Evolutionary conservation across 108 stramenopile species (phyloP).

Genomic region (Nitzschia palea): DNA sequence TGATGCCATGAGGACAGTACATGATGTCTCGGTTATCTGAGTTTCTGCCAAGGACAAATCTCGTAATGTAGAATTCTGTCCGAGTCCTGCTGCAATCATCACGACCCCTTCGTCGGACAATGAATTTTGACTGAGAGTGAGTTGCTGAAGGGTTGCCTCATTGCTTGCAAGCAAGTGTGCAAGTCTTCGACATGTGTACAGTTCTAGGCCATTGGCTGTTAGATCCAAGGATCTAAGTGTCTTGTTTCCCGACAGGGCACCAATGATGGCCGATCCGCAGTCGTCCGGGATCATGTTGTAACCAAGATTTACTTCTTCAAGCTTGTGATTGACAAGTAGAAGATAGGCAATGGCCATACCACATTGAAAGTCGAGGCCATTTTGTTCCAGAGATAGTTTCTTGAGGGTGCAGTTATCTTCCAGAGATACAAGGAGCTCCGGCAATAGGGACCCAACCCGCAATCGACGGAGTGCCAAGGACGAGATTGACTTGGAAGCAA

Average conservation of each 20-base stretch:
- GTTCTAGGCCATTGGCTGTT: background rate
- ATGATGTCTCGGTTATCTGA: slow-evolving; percentile 1
- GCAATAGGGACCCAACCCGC: background rate
- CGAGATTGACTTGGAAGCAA: slow-evolving; percentile 2
- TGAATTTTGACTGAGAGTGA: slow-evolving; percentile 1
- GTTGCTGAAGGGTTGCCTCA: background rate
- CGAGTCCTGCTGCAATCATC: slow-evolving; percentile 25
- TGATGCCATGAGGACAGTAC: slow-evolving; percentile 1
- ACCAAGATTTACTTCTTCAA: background rate
- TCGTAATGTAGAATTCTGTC: slow-evolving; percentile 17
- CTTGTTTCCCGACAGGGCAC: background rate
- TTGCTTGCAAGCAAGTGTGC: slow-evolving; percentile 9
- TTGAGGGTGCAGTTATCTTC: slow-evolving; percentile 2
- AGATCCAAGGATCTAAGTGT: background rate
- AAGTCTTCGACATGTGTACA: background rate
- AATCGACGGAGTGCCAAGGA: slow-evolving; percentile 6
- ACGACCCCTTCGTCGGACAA: slow-evolving; percentile 9
- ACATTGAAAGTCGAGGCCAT: background rate
- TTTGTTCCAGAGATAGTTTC: slow-evolving; percentile 2
- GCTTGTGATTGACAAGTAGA: background rate
- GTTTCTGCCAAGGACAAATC: slow-evolving; percentile 39
- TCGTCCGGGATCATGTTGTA: slow-evolving; percentile 12
- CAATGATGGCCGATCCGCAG: background rate
- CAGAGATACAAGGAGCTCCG: background rate
- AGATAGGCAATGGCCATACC: slow-evolving; percentile 11